Evolutionary conservation across 768 basidiomycete genomes (phyloP).

Genomic region (Antrodiella citrinella): DNA sequence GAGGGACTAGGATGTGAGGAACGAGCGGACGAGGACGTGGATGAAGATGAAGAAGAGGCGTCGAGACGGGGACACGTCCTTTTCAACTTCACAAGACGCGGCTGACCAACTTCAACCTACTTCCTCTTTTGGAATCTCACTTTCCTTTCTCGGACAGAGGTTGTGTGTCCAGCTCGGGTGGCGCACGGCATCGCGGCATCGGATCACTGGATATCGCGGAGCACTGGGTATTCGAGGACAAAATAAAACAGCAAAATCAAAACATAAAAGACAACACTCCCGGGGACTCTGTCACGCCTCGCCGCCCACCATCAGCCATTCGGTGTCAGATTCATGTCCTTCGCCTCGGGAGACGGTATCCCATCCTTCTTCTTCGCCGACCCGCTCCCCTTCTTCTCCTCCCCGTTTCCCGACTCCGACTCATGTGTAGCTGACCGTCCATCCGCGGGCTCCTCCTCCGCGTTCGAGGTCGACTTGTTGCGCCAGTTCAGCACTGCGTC

Average conservation of each 20-base stretch:
- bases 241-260: conserved; percentile 2
- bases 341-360: conserved; percentile 60
- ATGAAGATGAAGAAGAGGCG: conserved; percentile 2
- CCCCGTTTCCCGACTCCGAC: conserved; percentile 64
- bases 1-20: conserved; percentile 8
- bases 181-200: conserved; percentile 9
- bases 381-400: conserved; percentile 39
- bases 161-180: too few relatives aligned
- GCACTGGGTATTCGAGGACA: conserved; percentile 18
- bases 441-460: conserved; percentile 18
- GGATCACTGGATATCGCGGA: conserved; percentile 9
- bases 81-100: conserved; percentile 3
- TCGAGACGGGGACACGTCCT: neutral
- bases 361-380: conserved; percentile 59
- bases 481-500: conserved; percentile 55
- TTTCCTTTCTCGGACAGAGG: conserved; percentile 2
- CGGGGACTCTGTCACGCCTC: neutral
- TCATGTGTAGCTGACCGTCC: conserved; percentile 21
- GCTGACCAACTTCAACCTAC: conserved; percentile 11
- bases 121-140: conserved; percentile 3
- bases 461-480: conserved; percentile 5
- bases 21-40: conserved; percentile 8
- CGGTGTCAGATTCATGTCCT: conserved; percentile 77
- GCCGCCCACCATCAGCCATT: conserved; percentile 74
- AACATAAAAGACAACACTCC: conserved; percentile 17